phyloP scores from a whole-genome alignment of 2,329 filamentous ascomycete species.

The Talaromyces sp. region DNA sequence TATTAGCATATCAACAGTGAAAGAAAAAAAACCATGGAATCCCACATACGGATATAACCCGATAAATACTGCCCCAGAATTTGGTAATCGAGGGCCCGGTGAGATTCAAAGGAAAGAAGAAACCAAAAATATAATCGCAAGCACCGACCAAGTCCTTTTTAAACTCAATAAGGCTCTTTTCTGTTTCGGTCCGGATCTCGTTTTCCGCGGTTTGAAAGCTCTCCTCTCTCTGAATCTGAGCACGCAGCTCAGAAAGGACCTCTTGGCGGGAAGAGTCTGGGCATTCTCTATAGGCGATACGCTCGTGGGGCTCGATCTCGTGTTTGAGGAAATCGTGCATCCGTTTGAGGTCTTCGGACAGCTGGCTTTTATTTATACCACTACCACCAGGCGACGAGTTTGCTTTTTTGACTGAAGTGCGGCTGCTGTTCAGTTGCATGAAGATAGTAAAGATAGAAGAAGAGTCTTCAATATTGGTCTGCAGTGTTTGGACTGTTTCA shows the following conservation, averaged over 20 bases:
- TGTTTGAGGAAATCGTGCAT: not conserved
- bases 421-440: not conserved
- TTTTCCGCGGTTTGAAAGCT: not conserved
- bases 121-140: not conserved
- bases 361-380: not conserved
- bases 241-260: not conserved
- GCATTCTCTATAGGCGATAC: not conserved
- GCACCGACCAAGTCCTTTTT: not conserved
- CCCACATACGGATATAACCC: not conserved
- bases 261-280: not conserved
- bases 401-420: no score
- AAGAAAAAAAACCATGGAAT: not conserved
- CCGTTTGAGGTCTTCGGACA: not conserved
- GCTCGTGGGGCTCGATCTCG: not conserved
- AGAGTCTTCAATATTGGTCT: not conserved
- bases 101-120: not conserved
- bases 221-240: not conserved
- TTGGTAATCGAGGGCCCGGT: not conserved
- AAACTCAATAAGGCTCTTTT: not conserved
- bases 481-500: not conserved
- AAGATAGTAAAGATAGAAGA: not conserved
- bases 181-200: not conserved
- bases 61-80: not conserved
- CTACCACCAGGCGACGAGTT: not conserved
- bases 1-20: not conserved